Conservation (phyloP, 257 asterid genomes). For the Scutellaria baicalensis region DNA sequence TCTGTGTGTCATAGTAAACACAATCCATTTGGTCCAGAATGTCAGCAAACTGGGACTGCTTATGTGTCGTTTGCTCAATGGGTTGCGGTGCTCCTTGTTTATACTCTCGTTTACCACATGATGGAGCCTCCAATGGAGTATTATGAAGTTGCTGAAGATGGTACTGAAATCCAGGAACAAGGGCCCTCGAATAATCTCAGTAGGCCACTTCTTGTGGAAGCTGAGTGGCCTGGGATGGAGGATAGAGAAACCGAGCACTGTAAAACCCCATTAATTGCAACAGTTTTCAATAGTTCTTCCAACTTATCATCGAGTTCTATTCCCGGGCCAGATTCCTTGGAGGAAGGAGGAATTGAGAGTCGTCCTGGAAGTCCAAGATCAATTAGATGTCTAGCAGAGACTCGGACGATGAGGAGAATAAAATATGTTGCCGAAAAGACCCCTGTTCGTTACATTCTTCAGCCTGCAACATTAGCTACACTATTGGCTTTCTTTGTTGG, state of each 20-base stretch:
- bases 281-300: constrained; percentile 41
- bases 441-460: constrained; percentile 69
- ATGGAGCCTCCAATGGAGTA: constrained; percentile 92
- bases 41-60: constrained; percentile 60
- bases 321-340: constrained; percentile 43
- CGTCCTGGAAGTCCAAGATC: constrained; percentile 50
- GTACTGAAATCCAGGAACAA: constrained; percentile 50
- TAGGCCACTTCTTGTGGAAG: constrained; percentile 88
- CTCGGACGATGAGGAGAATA: constrained; percentile 63
- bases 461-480: constrained; percentile 83
- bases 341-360: constrained; percentile 25
- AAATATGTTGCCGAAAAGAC: constrained; percentile 73
- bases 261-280: constrained; percentile 71
- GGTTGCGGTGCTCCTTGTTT: constrained; percentile 87
- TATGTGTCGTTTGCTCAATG: constrained; percentile 92
- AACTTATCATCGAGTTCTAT: constrained; percentile 31
- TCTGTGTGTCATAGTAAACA: constrained; percentile 66
- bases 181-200: constrained; percentile 47
- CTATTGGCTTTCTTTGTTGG: constrained; percentile 71
- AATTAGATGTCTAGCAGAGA: constrained; percentile 75
- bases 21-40: constrained; percentile 64
- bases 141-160: constrained; percentile 47
- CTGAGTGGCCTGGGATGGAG: constrained; percentile 99
- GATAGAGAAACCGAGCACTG: constrained; percentile 78
- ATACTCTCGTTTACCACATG: constrained; percentile 95